Evolutionary conservation across 2,329 filamentous ascomycete genomes (phyloP).

Genomic region (Ophiostoma australiae): DNA sequence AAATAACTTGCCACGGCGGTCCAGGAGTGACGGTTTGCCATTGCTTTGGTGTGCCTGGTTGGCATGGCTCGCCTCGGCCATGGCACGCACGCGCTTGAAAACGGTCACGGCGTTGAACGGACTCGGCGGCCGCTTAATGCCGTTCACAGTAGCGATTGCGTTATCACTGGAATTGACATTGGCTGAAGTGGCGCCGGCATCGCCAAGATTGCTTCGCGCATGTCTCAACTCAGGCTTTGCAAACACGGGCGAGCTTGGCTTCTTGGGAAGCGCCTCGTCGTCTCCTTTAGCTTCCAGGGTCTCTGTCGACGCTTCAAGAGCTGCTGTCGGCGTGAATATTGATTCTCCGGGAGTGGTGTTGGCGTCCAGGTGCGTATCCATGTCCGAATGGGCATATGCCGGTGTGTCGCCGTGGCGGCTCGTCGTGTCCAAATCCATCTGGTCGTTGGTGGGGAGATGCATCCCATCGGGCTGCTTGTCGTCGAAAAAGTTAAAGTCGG

Average conservation of each 20-base stretch:
- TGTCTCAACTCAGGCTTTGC: slow-evolving; percentile 57
- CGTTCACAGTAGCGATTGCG: slow-evolving; percentile 14
- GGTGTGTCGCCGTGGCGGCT: background rate
- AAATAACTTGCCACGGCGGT: slow-evolving; percentile 46
- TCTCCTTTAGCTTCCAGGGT: background rate
- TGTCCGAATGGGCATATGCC: background rate
- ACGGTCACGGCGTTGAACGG: slow-evolving; percentile 56
- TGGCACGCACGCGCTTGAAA: slow-evolving; percentile 52
- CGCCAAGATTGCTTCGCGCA: slow-evolving; percentile 50
- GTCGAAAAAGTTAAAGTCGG: slow-evolving; percentile 80
- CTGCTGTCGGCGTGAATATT: slow-evolving; percentile 1
- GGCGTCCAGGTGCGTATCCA: background rate
- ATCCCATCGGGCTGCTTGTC: slow-evolving; percentile 46
- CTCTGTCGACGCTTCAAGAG: background rate
- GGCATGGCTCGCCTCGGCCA: slow-evolving; percentile 12
- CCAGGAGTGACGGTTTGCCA: slow-evolving; percentile 22
- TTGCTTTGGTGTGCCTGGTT: background rate
- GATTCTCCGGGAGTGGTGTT: background rate
- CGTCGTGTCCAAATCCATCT: slow-evolving; percentile 20
- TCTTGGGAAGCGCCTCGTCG: background rate
- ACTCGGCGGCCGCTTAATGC: slow-evolving; percentile 49
- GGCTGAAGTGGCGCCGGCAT: slow-evolving; percentile 26
- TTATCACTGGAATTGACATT: slow-evolving; percentile 13
- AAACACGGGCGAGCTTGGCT: slow-evolving; percentile 40
- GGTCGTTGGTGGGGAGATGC: slow-evolving; percentile 15